phyloP scores from a whole-genome alignment of 2,329 filamentous ascomycete genomes.

The Cladosporium colombiae region DNA sequence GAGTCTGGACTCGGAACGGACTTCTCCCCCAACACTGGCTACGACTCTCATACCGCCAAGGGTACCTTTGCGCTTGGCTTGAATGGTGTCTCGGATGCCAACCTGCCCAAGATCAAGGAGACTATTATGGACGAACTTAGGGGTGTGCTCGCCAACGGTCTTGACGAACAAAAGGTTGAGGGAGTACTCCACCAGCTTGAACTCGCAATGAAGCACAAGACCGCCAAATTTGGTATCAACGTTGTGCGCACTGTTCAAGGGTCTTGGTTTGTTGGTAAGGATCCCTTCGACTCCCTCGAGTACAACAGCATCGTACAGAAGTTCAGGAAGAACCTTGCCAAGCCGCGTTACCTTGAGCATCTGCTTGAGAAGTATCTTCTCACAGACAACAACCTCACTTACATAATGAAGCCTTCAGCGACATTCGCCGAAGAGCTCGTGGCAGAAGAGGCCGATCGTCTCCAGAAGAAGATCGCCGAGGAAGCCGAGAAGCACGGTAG shows the following conservation, averaged over 20 bases:
- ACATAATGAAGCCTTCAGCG: slow-evolving; percentile 88
- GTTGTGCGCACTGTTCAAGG: slow-evolving; percentile 86
- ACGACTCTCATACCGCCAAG: slow-evolving; percentile 72
- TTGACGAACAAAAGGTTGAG: slow-evolving; percentile 87
- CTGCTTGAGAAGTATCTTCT: slow-evolving; percentile 87
- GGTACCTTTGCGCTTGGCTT: slow-evolving; percentile 89
- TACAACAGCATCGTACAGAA: slow-evolving; percentile 87
- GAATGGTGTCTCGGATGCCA: slow-evolving; percentile 80
- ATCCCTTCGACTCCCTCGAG: slow-evolving; percentile 85
- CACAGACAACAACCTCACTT: slow-evolving; percentile 82
- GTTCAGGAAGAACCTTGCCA: slow-evolving; percentile 75
- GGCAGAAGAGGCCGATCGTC: slow-evolving; percentile 72
- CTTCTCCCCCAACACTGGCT: slow-evolving; percentile 92
- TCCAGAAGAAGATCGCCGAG: slow-evolving; percentile 73
- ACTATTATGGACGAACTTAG: slow-evolving; percentile 72
- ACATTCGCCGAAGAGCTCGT: slow-evolving; percentile 73
- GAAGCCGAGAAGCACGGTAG: slow-evolving; percentile 68
- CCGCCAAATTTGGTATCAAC: slow-evolving; percentile 88
- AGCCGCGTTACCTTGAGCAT: slow-evolving; percentile 78
- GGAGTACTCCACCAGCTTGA: slow-evolving; percentile 93
- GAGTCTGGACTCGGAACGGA: slow-evolving; percentile 88
- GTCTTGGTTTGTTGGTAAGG: slow-evolving; percentile 92
- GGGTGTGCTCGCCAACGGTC: slow-evolving; percentile 72
- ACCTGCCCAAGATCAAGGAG: slow-evolving; percentile 74
- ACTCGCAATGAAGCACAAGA: slow-evolving; percentile 93